Base-by-base conservation (phyloP, 257 asterid species). In the Solanum phureja region DNA sequence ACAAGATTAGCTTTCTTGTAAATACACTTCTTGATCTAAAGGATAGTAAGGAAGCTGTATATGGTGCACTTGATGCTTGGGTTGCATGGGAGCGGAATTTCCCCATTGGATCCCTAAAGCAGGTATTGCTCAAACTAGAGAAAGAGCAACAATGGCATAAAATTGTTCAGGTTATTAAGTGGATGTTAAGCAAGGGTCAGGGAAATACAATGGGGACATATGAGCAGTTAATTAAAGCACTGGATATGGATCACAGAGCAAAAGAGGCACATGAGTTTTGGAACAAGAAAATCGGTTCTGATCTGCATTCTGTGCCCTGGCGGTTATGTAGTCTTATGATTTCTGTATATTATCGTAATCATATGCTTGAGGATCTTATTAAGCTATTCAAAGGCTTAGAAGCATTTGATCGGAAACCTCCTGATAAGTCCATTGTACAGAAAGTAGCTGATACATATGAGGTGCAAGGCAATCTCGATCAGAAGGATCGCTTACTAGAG, bases 171-270 rank as follows among this genome's bases (percentile, higher is more conserved):
- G 98, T 96, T 21, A 95, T 96, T 29, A 95, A 96, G 87, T 96
- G 99, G 99, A 96, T 94, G 92, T 91, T 96, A 42, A 95, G 98
- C 95, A 96, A 95, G 90, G 99, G 99, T 27, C 99, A 96, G 85
- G 98, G 98, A 66, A 93, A 66, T 44, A 96, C 98, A 24, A 91
- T 92, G 89, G 96, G 95, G 27, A 95, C 98, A 1, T 96, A 96
- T 37, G 95, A 92, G 16, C 98, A 95, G 91, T 83, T 96, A 90
- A 95, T 96, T 69, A 92, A 72, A 73, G 98, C 99, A 75, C 91
- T 96, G 37, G 99, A 95, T 86, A 94, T 90, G 98, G 99, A 95
- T 87, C 92, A 88, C 35, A 91, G 98, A 83, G 93, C 93, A 23
- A 92, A 92, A 88, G 98, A 96, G 88, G 98, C 98, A 2, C 91